Evolutionary conservation across 1,284 basidiomycete genomes (phyloP).

Genomic region (Sutorius eximius): DNA sequence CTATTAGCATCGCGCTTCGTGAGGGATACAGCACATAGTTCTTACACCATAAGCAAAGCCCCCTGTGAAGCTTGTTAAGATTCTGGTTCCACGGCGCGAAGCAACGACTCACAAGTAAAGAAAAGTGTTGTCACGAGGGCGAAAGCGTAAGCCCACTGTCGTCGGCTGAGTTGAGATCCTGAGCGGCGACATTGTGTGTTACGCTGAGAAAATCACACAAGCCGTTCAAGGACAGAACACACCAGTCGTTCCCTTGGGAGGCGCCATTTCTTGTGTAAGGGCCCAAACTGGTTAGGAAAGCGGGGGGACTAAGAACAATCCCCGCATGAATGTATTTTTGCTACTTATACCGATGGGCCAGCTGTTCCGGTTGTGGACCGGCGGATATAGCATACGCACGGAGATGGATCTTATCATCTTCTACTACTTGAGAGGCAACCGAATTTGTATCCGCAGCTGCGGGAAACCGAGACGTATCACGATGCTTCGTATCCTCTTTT

Average conservation of each 20-base stretch:
- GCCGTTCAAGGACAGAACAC: slow-evolving; percentile 9
- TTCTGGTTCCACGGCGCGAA: background rate
- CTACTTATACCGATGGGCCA: slow-evolving; percentile 21
- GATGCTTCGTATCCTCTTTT: background rate
- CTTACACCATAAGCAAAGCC: slow-evolving; percentile 74
- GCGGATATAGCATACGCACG: slow-evolving; percentile 4
- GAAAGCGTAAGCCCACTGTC: slow-evolving; percentile 60
- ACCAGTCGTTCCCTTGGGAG: slow-evolving; percentile 41
- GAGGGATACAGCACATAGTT: background rate
- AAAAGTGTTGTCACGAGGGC: slow-evolving; percentile 76
- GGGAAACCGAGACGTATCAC: background rate
- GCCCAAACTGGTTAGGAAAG: background rate
- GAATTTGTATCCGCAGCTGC: background rate
- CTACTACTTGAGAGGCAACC: background rate
- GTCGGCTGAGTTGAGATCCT: slow-evolving; percentile 50
- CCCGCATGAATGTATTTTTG: background rate
- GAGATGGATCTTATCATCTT: slow-evolving; percentile 1
- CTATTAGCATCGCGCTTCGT: background rate
- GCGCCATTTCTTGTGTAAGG: slow-evolving; percentile 24
- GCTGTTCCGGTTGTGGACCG: slow-evolving; percentile 2
- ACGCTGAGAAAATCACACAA: background rate
- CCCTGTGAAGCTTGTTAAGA: slow-evolving; percentile 38
- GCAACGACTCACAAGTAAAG: slow-evolving; percentile 65
- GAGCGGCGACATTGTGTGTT: background rate
- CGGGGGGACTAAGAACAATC: slow-evolving; percentile 5